Conservation (phyloP, 2,329 filamentous ascomycete genomes). For the Botryotinia calthae region DNA sequence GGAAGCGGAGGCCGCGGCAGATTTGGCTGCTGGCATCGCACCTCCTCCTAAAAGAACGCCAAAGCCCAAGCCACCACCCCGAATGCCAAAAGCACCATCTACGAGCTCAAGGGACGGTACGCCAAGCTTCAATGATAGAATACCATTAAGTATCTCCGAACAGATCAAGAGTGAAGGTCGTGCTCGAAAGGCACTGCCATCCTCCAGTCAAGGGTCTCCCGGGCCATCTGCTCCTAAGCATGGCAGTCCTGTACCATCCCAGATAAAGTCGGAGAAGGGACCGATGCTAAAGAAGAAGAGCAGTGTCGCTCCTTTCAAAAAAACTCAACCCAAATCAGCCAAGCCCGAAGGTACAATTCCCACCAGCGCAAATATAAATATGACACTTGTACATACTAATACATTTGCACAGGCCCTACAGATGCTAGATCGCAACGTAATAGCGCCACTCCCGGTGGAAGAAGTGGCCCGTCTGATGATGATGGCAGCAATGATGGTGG, state of each 20-base stretch:
- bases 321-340: constrained; percentile 23
- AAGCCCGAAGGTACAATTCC: constrained; percentile 28
- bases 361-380: background rate
- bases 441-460: constrained; percentile 24
- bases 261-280: constrained; percentile 24
- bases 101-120: constrained; percentile 30
- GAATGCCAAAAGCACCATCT: constrained; percentile 30
- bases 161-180: constrained; percentile 37
- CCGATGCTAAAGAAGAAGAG: constrained; percentile 32
- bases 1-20: constrained; percentile 29
- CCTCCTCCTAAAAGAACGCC: constrained; percentile 11
- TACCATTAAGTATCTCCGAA: constrained; percentile 35
- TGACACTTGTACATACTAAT: background rate
- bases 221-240: constrained; percentile 29
- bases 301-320: constrained; percentile 30
- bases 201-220: constrained; percentile 34
- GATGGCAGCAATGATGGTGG: constrained; percentile 37
- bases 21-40: constrained; percentile 11
- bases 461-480: constrained; percentile 24
- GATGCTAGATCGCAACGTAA: constrained; percentile 23
- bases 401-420: constrained; percentile 8
- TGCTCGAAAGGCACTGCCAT: constrained; percentile 29
- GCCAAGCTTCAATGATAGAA: constrained; percentile 23
- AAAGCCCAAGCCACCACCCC: constrained; percentile 24
- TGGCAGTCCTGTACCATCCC: constrained; percentile 25